Conservation (phyloP, 306 rosid genomes). For the Cicer chorassanicum region DNA sequence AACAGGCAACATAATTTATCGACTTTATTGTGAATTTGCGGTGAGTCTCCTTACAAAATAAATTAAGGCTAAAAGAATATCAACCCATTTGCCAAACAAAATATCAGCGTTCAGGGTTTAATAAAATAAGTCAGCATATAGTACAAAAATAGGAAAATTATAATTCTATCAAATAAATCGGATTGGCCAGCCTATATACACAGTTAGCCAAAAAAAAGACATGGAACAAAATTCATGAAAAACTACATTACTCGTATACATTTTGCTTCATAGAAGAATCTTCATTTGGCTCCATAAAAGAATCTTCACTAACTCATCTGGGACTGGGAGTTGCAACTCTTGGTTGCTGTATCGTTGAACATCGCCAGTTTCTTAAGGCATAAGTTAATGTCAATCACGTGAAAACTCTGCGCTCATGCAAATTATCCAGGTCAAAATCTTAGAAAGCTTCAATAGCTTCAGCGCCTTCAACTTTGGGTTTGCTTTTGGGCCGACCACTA, state of each 20-base stretch:
- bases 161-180: slow-evolving; percentile 27
- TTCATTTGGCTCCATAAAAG: slow-evolving; percentile 37
- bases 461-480: slow-evolving; percentile 57
- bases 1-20: neutral
- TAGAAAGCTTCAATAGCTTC: slow-evolving; percentile 63
- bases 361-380: neutral
- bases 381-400: slow-evolving; percentile 3
- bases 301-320: slow-evolving; percentile 12
- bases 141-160: neutral
- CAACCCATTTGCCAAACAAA: slow-evolving; percentile 16
- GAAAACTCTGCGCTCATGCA: slow-evolving; percentile 25
- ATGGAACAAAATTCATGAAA: slow-evolving; percentile 35
- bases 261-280: slow-evolving; percentile 15
- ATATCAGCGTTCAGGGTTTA: slow-evolving; percentile 12
- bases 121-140: neutral
- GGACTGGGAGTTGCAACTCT: slow-evolving; percentile 24
- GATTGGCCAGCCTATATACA: slow-evolving; percentile 40
- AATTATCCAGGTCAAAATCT: slow-evolving; percentile 15
- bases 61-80: slow-evolving; percentile 31
- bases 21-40: neutral
- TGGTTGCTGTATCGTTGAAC: neutral
- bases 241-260: slow-evolving; percentile 33
- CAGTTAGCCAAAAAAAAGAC: neutral
- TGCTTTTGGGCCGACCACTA: slow-evolving; percentile 70
- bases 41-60: slow-evolving; percentile 12